A percentile compares a stretch with the other conserved stretches of the same genome.
These are phyloP conservation scores for Clonostachys rosea DNA, from an alignment of 2,329 filamentous ascomycete species.

Conservation along the genomic window DNA sequence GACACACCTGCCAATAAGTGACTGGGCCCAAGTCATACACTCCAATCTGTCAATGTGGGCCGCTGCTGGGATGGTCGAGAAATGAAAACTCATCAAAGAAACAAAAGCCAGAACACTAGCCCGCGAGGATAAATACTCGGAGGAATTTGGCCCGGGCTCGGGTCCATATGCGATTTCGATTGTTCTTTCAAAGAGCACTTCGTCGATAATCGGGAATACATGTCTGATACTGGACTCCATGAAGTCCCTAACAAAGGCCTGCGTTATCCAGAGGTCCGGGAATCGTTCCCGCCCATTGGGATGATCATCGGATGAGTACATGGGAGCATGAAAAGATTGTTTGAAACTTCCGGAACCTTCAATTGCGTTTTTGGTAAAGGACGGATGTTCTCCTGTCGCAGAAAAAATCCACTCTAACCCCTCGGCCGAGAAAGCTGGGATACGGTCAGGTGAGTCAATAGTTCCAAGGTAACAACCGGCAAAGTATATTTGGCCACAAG, in stretches of 20 bases:
- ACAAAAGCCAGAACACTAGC: constrained; percentile 39
- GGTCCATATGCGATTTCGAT: constrained; percentile 31
- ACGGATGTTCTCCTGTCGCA: neutral
- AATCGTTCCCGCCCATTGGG: neutral
- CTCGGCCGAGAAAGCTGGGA: neutral
- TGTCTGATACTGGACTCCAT: constrained; percentile 20
- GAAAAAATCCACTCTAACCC: neutral
- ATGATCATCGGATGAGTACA: neutral
- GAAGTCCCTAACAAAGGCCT: constrained; percentile 5
- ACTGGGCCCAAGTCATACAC: constrained; percentile 14
- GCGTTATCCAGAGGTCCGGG: constrained; percentile 5
- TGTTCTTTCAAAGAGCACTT: constrained; percentile 30
- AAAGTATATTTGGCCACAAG: neutral
- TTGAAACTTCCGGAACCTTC: neutral
- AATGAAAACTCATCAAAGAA: constrained; percentile 16
- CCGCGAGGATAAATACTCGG: constrained; percentile 20
- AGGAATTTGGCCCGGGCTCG: neutral
- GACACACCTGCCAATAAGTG: too few relatives aligned
- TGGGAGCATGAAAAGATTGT: neutral
- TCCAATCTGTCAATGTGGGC: neutral
- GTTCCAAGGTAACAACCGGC: neutral
- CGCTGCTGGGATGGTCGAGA: neutral
- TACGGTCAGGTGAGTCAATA: neutral
- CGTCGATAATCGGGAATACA: constrained; percentile 37
- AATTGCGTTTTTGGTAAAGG: neutral